These are phyloP conservation scores for Pilobolus umbonatus DNA, from an alignment of 192 early-diverging fungal genomes.

Conservation along the genomic window DNA sequence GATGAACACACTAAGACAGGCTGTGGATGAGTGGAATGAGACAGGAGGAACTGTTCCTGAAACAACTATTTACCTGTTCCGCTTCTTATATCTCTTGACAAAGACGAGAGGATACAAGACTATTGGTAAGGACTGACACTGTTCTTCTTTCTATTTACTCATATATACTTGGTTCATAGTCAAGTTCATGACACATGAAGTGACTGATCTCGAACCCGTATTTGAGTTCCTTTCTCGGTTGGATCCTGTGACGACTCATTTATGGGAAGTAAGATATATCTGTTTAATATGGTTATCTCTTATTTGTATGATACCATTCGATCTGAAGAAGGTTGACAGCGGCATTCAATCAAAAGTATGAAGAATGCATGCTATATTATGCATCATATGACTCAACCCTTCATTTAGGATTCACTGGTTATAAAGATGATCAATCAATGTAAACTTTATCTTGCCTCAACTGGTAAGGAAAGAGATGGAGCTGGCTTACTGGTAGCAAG, in stretches of 20 bases:
- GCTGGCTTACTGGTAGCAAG: conserved; percentile 78
- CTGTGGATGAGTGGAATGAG: conserved; percentile 25
- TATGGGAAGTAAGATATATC: conserved; percentile 82
- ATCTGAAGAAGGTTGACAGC: conserved; percentile 83
- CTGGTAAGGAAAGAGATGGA: conserved; percentile 86
- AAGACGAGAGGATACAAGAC: conserved; percentile 91
- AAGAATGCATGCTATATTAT: no score
- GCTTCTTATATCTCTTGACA: conserved; percentile 65
- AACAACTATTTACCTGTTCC: conserved; percentile 6
- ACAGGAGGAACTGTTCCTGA: neutral
- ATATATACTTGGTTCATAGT: conserved; percentile 38
- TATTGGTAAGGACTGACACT: conserved; percentile 44
- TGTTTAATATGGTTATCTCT: conserved; percentile 90
- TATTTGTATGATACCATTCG: conserved; percentile 95
- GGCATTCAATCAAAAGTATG: conserved; percentile 26
- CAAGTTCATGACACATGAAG: conserved; percentile 89
- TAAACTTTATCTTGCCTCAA: conserved; percentile 60
- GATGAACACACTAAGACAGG: conserved; percentile 46
- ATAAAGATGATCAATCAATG: conserved; percentile 61
- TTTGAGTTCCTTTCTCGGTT: conserved; percentile 57
- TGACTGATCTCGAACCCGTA: conserved; percentile 83
- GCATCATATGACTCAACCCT: neutral
- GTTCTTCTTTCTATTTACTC: neutral
- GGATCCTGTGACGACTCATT: conserved; percentile 8
- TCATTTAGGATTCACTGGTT: conserved; percentile 56